Conservation (phyloP, 352 stramenopile genomes). For the Thalassiosira exigua region DNA sequence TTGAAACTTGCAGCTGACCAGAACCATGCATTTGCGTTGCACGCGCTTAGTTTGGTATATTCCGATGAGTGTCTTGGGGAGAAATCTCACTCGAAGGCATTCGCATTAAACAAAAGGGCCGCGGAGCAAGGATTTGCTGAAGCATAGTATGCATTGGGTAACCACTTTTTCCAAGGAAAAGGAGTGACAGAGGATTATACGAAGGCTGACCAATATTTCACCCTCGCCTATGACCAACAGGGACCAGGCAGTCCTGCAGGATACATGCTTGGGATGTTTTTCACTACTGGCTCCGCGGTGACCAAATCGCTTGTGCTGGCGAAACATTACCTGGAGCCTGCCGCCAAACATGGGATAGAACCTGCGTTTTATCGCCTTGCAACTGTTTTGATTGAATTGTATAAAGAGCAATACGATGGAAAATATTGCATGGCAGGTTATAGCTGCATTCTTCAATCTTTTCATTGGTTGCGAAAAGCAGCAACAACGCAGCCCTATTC, state of each 20-base stretch:
- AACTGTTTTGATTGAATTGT: background rate
- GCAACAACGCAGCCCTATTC: background rate
- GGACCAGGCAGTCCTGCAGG: background rate
- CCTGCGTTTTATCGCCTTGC: background rate
- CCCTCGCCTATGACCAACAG: constrained; percentile 4
- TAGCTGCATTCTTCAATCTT: background rate
- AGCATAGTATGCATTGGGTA: background rate
- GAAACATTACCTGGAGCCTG: constrained; percentile 2
- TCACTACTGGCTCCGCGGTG: background rate
- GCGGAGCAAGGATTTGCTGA: background rate
- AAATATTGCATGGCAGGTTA: constrained; percentile 1
- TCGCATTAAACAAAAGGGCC: background rate
- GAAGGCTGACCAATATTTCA: background rate
- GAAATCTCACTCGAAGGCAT: background rate
- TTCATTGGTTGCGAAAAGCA: constrained; percentile 2
- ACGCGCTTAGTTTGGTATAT: background rate
- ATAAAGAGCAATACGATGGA: background rate
- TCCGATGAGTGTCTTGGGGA: background rate
- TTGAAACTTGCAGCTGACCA: constrained; percentile 2
- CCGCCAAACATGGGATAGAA: background rate
- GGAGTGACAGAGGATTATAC: background rate
- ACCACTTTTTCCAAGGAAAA: background rate
- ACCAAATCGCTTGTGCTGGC: constrained; percentile 7
- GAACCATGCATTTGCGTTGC: background rate
- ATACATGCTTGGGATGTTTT: background rate